A percentile compares a stretch with the other conserved stretches of the same genome.
phyloP scores from a whole-genome alignment of 495 filamentous ascomycete genomes.

The Penicillium lagena region DNA sequence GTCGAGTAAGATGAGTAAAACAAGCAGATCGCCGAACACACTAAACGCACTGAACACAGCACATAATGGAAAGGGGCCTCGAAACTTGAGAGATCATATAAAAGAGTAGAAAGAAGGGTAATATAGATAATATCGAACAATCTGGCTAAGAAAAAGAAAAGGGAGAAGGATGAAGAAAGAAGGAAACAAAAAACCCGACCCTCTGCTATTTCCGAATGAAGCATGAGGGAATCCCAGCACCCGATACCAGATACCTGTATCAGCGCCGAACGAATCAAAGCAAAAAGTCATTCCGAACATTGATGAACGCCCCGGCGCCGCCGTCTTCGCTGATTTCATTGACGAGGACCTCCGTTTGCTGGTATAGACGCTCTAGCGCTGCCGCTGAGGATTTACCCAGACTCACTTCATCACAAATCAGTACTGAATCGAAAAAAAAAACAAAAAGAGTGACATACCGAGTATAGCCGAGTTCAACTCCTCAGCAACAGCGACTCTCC shows the following conservation, averaged over 20 bases:
- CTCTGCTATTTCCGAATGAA: neutral
- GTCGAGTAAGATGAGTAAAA: no score
- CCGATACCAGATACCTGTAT: neutral
- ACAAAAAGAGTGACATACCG: conserved; percentile 47
- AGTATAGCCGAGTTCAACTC: conserved; percentile 92
- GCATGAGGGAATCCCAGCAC: conserved; percentile 1
- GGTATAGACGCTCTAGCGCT: conserved; percentile 77
- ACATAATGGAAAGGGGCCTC: no score
- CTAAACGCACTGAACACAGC: no score
- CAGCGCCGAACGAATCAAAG: conserved; percentile 11
- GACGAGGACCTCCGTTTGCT: conserved; percentile 81
- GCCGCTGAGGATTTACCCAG: conserved; percentile 85
- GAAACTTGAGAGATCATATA: neutral
- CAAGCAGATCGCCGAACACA: no score
- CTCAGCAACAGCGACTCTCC: conserved; percentile 78
- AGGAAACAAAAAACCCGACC: neutral
- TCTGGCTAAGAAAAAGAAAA: conserved; percentile 3
- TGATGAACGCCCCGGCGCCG: conserved; percentile 81
- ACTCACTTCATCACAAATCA: conserved; percentile 52
- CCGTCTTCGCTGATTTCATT: conserved; percentile 78
- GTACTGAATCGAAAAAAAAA: neutral
- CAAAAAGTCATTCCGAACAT: conserved; percentile 63
- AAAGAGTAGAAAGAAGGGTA: neutral
- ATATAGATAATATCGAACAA: conserved; percentile 1
- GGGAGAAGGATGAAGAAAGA: neutral